phyloP scores from a whole-genome alignment of 2,329 filamentous ascomycete genomes.

The Blastomyces gilchristii region DNA sequence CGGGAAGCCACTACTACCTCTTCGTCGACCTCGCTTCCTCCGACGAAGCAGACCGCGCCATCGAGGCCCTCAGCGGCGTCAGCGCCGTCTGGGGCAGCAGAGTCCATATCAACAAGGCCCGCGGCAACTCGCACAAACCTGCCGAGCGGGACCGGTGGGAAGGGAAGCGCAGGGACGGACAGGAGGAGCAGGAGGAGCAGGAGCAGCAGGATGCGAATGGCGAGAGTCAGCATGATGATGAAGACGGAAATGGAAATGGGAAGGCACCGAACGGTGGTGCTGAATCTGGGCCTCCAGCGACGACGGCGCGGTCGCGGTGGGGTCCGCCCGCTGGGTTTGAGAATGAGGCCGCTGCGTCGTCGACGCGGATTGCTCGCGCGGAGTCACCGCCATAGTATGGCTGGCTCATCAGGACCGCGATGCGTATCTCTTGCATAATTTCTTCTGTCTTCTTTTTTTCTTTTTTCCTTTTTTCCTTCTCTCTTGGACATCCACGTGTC shows the following conservation, averaged over 20 bases:
- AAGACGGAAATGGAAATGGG: not conserved
- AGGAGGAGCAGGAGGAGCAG: no score
- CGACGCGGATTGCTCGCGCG: not conserved
- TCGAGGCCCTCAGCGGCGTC: conserved; percentile 35
- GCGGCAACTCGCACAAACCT: conserved; percentile 28
- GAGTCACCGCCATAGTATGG: conserved; percentile 5
- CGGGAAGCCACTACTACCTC: conserved; percentile 52
- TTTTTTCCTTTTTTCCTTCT: not conserved
- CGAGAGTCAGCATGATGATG: conserved; percentile 1
- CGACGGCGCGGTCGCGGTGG: conserved; percentile 2
- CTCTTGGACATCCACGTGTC: not conserved
- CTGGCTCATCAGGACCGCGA: no score
- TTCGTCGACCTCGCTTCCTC: conserved; percentile 53
- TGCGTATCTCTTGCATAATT: not conserved
- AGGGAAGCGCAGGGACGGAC: not conserved
- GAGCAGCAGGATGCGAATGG: not conserved
- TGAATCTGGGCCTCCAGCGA: not conserved
- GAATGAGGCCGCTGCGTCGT: conserved; percentile 1
- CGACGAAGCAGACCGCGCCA: conserved; percentile 46
- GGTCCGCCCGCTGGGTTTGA: conserved; percentile 3
- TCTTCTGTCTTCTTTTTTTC: no score
- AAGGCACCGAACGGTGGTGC: not conserved
- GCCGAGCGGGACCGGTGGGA: conserved; percentile 22
- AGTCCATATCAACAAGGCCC: conserved; percentile 32
- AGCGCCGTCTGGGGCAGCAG: conserved; percentile 33